phyloP scores from a whole-genome alignment of 208 protist species.

The Acanthamoeba culbertsoni region DNA sequence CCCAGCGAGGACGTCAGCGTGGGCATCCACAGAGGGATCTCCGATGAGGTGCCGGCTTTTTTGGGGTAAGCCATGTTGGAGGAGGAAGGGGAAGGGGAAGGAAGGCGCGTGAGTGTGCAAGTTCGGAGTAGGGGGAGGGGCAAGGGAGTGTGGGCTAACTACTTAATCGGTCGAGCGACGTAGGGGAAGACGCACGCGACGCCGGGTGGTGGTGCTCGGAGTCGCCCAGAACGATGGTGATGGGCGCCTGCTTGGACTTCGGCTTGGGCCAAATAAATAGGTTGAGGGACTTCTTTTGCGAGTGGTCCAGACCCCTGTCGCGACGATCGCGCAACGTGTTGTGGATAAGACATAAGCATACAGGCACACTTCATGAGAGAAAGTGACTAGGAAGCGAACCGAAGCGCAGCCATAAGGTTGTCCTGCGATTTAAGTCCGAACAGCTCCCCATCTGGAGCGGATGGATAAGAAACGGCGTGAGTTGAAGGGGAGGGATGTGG shows the following conservation, averaged over 20 bases:
- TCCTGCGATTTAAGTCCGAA: conserved; percentile 2
- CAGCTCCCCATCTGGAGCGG: neutral
- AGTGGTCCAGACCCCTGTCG: neutral
- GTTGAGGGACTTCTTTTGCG: neutral
- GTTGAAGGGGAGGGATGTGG: neutral
- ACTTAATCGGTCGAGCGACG: neutral
- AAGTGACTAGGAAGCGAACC: neutral
- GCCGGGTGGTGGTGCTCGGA: neutral
- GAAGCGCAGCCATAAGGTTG: neutral
- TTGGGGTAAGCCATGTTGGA: no score
- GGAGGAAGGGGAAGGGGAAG: neutral
- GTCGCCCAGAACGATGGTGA: conserved; percentile 7
- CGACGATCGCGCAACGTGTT: neutral
- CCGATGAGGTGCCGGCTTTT: neutral
- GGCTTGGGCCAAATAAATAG: neutral
- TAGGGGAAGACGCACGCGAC: neutral
- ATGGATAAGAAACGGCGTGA: neutral
- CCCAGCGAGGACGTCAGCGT: neutral
- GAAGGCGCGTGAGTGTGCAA: no score
- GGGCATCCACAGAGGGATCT: neutral
- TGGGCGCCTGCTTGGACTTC: neutral
- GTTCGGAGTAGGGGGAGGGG: neutral
- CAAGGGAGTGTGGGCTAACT: neutral
- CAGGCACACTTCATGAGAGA: neutral
- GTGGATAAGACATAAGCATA: neutral